phyloP scores from a whole-genome alignment of 106 monocot genomes.

The Dioscorea zingiberensis region DNA sequence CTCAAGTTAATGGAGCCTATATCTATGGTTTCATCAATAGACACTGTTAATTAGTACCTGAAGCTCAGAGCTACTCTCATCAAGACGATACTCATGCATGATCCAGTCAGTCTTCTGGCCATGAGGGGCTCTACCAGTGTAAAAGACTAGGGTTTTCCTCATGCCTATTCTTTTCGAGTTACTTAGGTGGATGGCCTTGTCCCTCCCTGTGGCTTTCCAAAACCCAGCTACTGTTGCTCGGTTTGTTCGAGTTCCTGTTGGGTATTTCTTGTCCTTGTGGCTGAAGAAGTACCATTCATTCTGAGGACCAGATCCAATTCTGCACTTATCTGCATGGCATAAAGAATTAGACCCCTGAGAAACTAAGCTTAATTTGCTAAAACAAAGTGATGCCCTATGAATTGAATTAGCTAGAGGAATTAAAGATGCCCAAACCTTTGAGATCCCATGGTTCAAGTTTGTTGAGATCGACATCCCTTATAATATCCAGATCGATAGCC shows the following conservation, averaged over 20 bases:
- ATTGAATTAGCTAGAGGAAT: neutral
- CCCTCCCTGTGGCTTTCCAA: constrained; percentile 81
- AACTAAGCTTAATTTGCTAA: no score
- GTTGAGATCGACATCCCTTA: constrained; percentile 90
- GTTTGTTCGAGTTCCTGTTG: constrained; percentile 66
- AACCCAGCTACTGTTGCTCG: constrained; percentile 65
- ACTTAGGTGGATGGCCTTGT: constrained; percentile 54
- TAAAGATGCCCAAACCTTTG: constrained; percentile 46
- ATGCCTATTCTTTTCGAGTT: constrained; percentile 74
- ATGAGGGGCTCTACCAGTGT: constrained; percentile 81
- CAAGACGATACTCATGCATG: constrained; percentile 88
- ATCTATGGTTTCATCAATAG: no score
- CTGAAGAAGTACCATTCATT: constrained; percentile 83
- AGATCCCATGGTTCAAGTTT: constrained; percentile 99
- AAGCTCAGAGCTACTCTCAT: constrained; percentile 30
- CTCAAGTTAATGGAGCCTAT: no score
- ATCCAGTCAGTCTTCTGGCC: constrained; percentile 93
- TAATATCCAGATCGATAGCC: constrained; percentile 93
- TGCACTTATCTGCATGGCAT: constrained; percentile 49
- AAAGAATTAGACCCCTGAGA: neutral
- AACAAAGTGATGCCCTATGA: no score
- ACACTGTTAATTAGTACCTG: constrained; percentile 22
- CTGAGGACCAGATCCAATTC: constrained; percentile 64
- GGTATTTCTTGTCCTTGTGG: constrained; percentile 83
- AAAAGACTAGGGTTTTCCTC: constrained; percentile 91